Percentiles rank a stretch among this genome's conserved stretches.
Evolutionary conservation across 257 asterid species (phyloP).

Genomic region (Datura wrightii): DNA sequence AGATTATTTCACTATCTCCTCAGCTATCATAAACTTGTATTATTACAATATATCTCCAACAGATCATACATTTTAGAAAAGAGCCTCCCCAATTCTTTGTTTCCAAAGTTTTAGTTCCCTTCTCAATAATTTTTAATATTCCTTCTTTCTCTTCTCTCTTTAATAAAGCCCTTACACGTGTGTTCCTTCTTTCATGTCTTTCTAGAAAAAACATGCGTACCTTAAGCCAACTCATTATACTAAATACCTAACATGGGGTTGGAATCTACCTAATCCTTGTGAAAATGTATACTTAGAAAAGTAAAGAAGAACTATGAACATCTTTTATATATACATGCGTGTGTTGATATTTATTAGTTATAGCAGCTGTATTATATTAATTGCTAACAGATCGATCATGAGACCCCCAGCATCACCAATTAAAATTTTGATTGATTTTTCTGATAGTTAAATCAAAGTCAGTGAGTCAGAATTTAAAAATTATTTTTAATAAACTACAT

Average conservation of each 20-base stretch:
- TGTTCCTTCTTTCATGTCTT: slow-evolving; percentile 26
- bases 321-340: not conserved
- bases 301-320: not conserved
- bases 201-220: slow-evolving; percentile 25
- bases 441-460: not conserved
- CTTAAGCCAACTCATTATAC: slow-evolving; percentile 29
- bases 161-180: slow-evolving; percentile 37
- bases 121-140: not conserved
- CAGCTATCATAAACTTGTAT: too few relatives aligned
- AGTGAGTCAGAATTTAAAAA: slow-evolving; percentile 22
- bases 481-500: not conserved
- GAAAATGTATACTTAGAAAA: not conserved
- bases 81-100: not conserved
- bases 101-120: not conserved
- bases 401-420: slow-evolving; percentile 2
- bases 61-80: too few relatives aligned
- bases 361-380: slow-evolving; percentile 12
- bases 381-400: slow-evolving; percentile 22
- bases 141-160: not conserved
- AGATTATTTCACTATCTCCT: too few relatives aligned
- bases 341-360: not conserved
- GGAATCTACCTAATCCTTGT: slow-evolving; percentile 4
- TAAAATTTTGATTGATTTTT: not conserved
- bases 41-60: too few relatives aligned
- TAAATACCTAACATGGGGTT: slow-evolving; percentile 24